Percentiles rank a stretch among this genome's conserved stretches.
Conservation (phyloP, 495 filamentous ascomycete species). For the Penicillium chermesinum region DNA sequence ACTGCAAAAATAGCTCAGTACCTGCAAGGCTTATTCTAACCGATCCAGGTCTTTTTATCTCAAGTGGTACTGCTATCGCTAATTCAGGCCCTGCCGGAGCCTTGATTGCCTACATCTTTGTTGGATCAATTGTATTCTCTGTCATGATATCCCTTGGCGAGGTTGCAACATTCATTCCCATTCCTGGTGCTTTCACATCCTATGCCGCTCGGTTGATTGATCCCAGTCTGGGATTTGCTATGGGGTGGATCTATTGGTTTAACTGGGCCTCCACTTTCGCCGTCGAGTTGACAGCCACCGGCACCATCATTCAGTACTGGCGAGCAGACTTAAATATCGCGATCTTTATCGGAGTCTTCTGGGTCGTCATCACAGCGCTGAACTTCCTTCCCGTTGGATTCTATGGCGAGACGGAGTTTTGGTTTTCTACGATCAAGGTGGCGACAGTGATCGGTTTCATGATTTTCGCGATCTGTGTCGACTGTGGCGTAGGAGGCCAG, state of each 20-base stretch:
- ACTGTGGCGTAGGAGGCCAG: slow-evolving; percentile 50
- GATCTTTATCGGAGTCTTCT: slow-evolving; percentile 62
- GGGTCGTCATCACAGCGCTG: slow-evolving; percentile 54
- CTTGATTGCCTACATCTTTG: slow-evolving; percentile 55
- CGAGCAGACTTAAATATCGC: slow-evolving; percentile 47
- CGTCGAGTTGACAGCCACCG: slow-evolving; percentile 60
- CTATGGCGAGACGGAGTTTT: slow-evolving; percentile 54
- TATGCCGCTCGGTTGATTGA: slow-evolving; percentile 65
- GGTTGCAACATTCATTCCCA: slow-evolving; percentile 65
- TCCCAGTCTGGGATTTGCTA: slow-evolving; percentile 61
- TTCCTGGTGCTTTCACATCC: slow-evolving; percentile 62
- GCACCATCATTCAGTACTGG: slow-evolving; percentile 66
- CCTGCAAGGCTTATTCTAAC: slow-evolving; percentile 8
- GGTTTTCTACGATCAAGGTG: slow-evolving; percentile 55
- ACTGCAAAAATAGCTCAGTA: not conserved
- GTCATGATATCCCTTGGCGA: slow-evolving; percentile 52
- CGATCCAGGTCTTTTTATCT: slow-evolving; percentile 60
- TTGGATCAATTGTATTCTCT: slow-evolving; percentile 50
- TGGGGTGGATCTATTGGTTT: slow-evolving; percentile 66
- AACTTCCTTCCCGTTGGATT: slow-evolving; percentile 51
- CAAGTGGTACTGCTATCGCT: slow-evolving; percentile 57
- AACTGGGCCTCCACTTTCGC: slow-evolving; percentile 53
- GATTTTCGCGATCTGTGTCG: slow-evolving; percentile 53
- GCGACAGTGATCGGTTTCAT: slow-evolving; percentile 53
- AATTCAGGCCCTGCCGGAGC: slow-evolving; percentile 57